A percentile compares a stretch with the other conserved stretches of the same genome.
These are phyloP conservation scores for Botrytis paeoniae DNA, from an alignment of 2,329 filamentous ascomycete genomes.

Conservation along the genomic window DNA sequence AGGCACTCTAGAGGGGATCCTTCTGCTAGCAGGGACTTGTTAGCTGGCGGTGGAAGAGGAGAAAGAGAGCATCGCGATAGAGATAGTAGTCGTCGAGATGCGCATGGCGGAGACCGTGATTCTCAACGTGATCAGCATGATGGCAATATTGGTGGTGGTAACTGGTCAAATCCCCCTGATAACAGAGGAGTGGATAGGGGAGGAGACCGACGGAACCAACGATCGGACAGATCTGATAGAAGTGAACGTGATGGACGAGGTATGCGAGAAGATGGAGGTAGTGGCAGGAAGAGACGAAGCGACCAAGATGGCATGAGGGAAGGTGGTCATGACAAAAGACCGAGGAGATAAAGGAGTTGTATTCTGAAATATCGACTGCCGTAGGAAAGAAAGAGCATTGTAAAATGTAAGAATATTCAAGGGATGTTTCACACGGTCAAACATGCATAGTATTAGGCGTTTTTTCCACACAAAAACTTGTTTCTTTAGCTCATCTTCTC, in stretches of 20 bases:
- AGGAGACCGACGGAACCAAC: slow-evolving; percentile 26
- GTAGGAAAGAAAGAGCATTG: background rate
- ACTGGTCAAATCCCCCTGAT: slow-evolving; percentile 14
- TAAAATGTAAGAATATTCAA: slow-evolving; percentile 13
- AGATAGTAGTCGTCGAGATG: slow-evolving; percentile 24
- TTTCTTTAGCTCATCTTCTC: background rate
- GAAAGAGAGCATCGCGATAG: slow-evolving; percentile 25
- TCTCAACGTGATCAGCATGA: slow-evolving; percentile 11
- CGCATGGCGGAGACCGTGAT: slow-evolving; percentile 17
- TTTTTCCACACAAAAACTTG: background rate
- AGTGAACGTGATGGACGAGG: slow-evolving; percentile 32
- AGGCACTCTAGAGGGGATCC: slow-evolving; percentile 12
- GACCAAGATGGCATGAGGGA: slow-evolving; percentile 33
- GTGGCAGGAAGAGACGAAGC: slow-evolving; percentile 35
- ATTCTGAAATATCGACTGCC: background rate
- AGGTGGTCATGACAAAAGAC: slow-evolving; percentile 38
- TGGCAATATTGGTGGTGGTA: slow-evolving; percentile 1
- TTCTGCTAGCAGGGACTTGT: slow-evolving; percentile 24
- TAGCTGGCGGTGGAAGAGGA: slow-evolving; percentile 24
- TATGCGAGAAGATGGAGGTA: slow-evolving; percentile 27
- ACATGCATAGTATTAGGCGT: slow-evolving; percentile 18
- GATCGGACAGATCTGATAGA: slow-evolving; percentile 22
- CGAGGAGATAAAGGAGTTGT: slow-evolving; percentile 26
- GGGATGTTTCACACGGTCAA: background rate
- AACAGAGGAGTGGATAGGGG: slow-evolving; percentile 27